Conservation (phyloP, 1,284 basidiomycete species). For the Ustilago hordei region DNA sequence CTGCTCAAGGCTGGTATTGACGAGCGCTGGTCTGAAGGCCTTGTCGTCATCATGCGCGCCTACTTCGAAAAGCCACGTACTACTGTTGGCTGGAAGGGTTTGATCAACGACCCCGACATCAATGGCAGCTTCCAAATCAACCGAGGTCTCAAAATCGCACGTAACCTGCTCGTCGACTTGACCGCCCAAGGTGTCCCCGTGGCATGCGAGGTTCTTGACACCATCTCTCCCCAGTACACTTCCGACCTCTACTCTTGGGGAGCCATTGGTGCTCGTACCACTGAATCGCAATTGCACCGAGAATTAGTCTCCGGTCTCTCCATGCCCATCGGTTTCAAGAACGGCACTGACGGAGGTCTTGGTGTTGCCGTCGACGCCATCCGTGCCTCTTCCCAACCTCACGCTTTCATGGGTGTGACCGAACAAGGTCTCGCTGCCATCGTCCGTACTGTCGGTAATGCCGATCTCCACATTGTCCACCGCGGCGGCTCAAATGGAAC, state of each 20-base stretch:
- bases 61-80: conserved; percentile 91
- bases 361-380: conserved; percentile 69
- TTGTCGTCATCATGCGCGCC: conserved; percentile 93
- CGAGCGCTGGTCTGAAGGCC: conserved; percentile 74
- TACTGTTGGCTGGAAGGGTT: conserved; percentile 81
- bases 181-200: conserved; percentile 90
- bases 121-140: conserved; percentile 97
- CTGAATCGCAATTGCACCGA: conserved; percentile 73
- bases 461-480: conserved; percentile 68
- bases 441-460: conserved; percentile 92
- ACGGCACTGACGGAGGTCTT: conserved; percentile 90
- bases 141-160: conserved; percentile 81
- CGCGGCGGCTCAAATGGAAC: conserved; percentile 67
- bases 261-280: conserved; percentile 95
- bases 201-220: conserved; percentile 89
- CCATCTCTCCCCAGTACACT: conserved; percentile 73
- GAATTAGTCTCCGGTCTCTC: conserved; percentile 69
- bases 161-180: conserved; percentile 88
- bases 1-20: conserved; percentile 55
- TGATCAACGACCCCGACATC: conserved; percentile 81
- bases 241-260: conserved; percentile 89
- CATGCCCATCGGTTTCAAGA: conserved; percentile 86
- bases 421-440: conserved; percentile 81
- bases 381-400: conserved; percentile 62
- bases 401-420: conserved; percentile 69